Base-by-base conservation (phyloP, 805 yeast genomes). In the Kurtzmaniella cleridarum region DNA sequence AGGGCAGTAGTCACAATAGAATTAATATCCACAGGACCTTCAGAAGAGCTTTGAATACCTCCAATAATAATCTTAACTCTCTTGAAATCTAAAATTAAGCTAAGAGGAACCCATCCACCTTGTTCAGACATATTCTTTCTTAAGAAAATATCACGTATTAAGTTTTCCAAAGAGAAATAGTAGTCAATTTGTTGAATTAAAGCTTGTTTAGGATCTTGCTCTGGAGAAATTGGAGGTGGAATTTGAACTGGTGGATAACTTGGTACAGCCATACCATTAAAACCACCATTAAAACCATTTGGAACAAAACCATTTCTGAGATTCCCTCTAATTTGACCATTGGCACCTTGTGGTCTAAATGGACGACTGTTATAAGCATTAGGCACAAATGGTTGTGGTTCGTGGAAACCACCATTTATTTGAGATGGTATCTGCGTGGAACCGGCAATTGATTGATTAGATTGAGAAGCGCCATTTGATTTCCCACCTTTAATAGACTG, bases 131-230 rank as follows among this genome's bases (percentile, higher is more conserved):
- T 85, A 53, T 84, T 85, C 47, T 78, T 75, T 62, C 96, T 79
- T 62, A 93, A 71, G 57, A 66, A 91, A 37, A 81, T 67, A 64
- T 93, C 98, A 64, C 88, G 85, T 50, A 83, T 70, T 62, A 93
- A 72, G 62, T 93, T 93, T 51, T 88, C 95, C 36, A 81, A 71
- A 24, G 95, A 82, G 66, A 93, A 85, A 62, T 93, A 93, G 69
- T 93, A 93, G 57, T 87, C 93, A 38, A 91, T 69, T 69, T 90
- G 98, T 42, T 64, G 60, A 37, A 57, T 58, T 49, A 68, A 68
- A 28, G 74, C 74, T 46, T 61, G 61, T 42, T 57, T 60, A 24
- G 73, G 74, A 42, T 66, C 67, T 49, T 68, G 73, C 49, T 68
- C 64, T 15, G 73, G 72, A 34, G 71, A 65, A 45, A 68, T 68